These are phyloP conservation scores for Aspergillus eucalypticola DNA, from an alignment of 2,329 filamentous ascomycete species.

Conservation along the genomic window DNA sequence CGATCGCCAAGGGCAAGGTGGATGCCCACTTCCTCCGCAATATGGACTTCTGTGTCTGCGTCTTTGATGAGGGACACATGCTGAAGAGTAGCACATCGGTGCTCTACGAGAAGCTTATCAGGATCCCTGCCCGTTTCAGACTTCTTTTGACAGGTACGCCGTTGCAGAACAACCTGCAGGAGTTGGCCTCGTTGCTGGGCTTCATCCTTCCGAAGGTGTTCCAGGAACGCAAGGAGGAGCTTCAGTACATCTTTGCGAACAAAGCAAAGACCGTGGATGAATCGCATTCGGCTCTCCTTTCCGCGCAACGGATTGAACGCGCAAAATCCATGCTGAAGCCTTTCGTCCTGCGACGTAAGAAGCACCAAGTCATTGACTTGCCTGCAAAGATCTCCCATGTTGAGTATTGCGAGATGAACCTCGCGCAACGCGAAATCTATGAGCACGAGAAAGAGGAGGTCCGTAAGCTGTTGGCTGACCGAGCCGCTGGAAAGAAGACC, in stretches of 20 bases:
- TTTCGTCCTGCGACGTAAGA: slow-evolving; percentile 91
- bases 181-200: slow-evolving; percentile 85
- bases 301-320: slow-evolving; percentile 79
- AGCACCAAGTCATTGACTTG: slow-evolving; percentile 86
- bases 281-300: slow-evolving; percentile 76
- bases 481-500: slow-evolving; percentile 56
- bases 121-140: slow-evolving; percentile 77
- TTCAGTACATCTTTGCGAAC: slow-evolving; percentile 87
- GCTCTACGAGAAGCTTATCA: slow-evolving; percentile 75
- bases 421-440: slow-evolving; percentile 73
- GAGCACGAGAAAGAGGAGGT: slow-evolving; percentile 65
- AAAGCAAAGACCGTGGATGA: slow-evolving; percentile 79
- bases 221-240: slow-evolving; percentile 69
- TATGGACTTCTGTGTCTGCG: slow-evolving; percentile 60
- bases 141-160: slow-evolving; percentile 88
- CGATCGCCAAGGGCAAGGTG: slow-evolving; percentile 61
- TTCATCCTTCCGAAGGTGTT: slow-evolving; percentile 92
- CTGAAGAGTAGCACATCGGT: slow-evolving; percentile 86
- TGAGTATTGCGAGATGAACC: slow-evolving; percentile 77
- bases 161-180: slow-evolving; percentile 92
- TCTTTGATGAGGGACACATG: slow-evolving; percentile 94
- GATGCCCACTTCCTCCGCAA: slow-evolving; percentile 65
- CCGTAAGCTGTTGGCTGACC: slow-evolving; percentile 60
- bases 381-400: slow-evolving; percentile 77
- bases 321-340: slow-evolving; percentile 92